phyloP scores from a whole-genome alignment of 139 green algal genomes.

The Nannochloris sp. region DNA sequence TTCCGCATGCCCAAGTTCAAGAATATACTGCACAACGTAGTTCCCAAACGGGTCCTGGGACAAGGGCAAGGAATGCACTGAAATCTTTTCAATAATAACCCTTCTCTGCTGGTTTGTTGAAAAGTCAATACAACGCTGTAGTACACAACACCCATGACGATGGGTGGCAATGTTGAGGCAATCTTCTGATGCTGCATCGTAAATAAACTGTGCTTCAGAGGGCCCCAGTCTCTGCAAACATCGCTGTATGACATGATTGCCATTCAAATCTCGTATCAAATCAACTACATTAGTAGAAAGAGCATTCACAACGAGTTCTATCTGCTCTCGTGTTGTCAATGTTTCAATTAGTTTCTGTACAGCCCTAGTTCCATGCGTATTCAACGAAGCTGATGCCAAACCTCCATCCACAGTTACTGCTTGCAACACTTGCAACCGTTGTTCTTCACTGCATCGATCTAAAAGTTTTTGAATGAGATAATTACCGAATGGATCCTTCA shows the following conservation, averaged over 20 bases:
- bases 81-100: slow-evolving; percentile 73
- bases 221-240: slow-evolving; percentile 81
- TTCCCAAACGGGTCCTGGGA: slow-evolving; percentile 89
- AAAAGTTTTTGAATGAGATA: slow-evolving; percentile 99
- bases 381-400: slow-evolving; percentile 81
- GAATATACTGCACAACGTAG: slow-evolving; percentile 98
- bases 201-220: slow-evolving; percentile 85
- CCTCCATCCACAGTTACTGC: slow-evolving; percentile 61
- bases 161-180: slow-evolving; percentile 93
- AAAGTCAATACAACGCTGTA: slow-evolving; percentile 98
- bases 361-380: slow-evolving; percentile 93
- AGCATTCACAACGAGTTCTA: slow-evolving; percentile 67
- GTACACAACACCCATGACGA: slow-evolving; percentile 96
- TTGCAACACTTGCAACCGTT: slow-evolving; percentile 73
- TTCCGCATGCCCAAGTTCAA: slow-evolving; percentile 86
- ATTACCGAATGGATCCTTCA: slow-evolving; percentile 99
- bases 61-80: slow-evolving; percentile 55
- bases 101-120: slow-evolving; percentile 70
- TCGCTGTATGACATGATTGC: slow-evolving; percentile 98
- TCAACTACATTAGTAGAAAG: slow-evolving; percentile 78
- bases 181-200: slow-evolving; percentile 72
- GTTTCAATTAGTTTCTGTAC: slow-evolving; percentile 95
- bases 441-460: slow-evolving; percentile 84
- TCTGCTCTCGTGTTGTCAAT: slow-evolving; percentile 61
- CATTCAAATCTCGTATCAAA: slow-evolving; percentile 97